Conservation (phyloP, 495 filamentous ascomycete genomes). For the Penicillium parvum region DNA sequence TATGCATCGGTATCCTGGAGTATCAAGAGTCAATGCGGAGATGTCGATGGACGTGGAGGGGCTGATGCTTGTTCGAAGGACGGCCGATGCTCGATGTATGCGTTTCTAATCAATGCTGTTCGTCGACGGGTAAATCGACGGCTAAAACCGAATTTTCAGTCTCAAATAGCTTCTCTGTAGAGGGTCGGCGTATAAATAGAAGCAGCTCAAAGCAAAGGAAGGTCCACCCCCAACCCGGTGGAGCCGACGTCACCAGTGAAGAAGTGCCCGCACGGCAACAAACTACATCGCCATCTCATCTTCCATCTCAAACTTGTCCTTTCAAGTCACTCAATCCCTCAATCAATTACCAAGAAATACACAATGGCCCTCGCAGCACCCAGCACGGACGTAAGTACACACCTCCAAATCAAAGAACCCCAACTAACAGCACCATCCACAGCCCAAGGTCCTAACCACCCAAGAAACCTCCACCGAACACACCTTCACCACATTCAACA, state of each 20-base stretch:
- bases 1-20: too few species aligned
- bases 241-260: slow-evolving; percentile 1
- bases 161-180: too few species aligned
- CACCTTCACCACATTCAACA: slow-evolving; percentile 59
- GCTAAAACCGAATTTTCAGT: too few species aligned
- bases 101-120: too few species aligned
- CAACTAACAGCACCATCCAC: slow-evolving; percentile 8
- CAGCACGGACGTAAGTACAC: slow-evolving; percentile 34
- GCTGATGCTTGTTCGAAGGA: neutral
- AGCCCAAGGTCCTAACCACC: slow-evolving; percentile 47
- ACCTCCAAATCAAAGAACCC: neutral
- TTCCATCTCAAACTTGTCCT: neutral
- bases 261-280: neutral
- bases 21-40: neutral
- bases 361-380: slow-evolving; percentile 34
- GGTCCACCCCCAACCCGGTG: slow-evolving; percentile 10
- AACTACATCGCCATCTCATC: neutral
- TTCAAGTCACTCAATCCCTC: neutral
- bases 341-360: neutral
- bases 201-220: slow-evolving; percentile 5
- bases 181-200: neutral
- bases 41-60: neutral
- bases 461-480: slow-evolving; percentile 48
- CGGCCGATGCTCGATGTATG: neutral
- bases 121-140: too few species aligned